Percentiles rank a stretch among this genome's conserved stretches.
These are phyloP conservation scores for Starmerella riodocensis DNA, from an alignment of 805 yeast species.

Conservation along the genomic window DNA sequence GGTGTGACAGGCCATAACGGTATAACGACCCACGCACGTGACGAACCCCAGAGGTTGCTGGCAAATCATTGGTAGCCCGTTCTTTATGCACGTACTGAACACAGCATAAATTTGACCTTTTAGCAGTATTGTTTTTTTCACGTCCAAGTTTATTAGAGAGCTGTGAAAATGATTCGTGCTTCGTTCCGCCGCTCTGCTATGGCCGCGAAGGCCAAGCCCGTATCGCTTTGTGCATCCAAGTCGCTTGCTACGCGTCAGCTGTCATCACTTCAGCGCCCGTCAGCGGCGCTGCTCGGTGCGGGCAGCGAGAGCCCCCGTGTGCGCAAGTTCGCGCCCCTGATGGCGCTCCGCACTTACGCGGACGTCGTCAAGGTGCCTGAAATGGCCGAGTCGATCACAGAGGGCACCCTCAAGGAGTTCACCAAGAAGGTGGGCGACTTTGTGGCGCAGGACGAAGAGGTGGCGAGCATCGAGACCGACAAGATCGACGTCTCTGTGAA, in stretches of 20 bases:
- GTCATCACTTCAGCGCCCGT: slow-evolving; percentile 9
- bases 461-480: slow-evolving; percentile 96
- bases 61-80: background rate
- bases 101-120: background rate
- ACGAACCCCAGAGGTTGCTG: too few species aligned
- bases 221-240: background rate
- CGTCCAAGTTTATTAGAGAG: background rate
- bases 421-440: slow-evolving; percentile 67
- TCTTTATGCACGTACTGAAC: too few species aligned
- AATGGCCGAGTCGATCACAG: slow-evolving; percentile 97
- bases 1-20: too few species aligned
- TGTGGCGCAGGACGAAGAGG: slow-evolving; percentile 71
- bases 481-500: slow-evolving; percentile 96
- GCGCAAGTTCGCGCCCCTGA: slow-evolving; percentile 1
- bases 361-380: slow-evolving; percentile 77
- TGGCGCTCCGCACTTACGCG: slow-evolving; percentile 23
- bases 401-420: slow-evolving; percentile 71
- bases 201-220: slow-evolving; percentile 1
- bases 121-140: background rate
- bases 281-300: background rate
- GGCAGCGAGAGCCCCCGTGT: background rate
- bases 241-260: slow-evolving; percentile 5
- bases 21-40: too few species aligned
- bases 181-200: slow-evolving; percentile 8
- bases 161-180: slow-evolving; percentile 11